Evolutionary conservation across 1,139 yeast species (phyloP), one percentile per base, ranked within the genome.

Genomic region (Candida pseudoviswanathii): DNA sequence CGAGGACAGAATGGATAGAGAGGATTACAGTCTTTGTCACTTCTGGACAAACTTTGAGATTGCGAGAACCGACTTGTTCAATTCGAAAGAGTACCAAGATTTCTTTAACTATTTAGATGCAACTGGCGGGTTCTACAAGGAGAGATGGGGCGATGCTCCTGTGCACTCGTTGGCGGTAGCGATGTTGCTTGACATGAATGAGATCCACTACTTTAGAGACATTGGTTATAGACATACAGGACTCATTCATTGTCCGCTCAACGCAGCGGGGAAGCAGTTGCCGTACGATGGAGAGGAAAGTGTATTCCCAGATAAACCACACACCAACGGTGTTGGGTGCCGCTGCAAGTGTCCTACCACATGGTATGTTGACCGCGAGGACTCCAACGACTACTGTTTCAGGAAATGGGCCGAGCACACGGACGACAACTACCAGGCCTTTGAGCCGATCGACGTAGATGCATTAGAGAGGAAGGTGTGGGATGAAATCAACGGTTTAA

Each of bases 121-220:
- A 9, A 75, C 84, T 9, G 90, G 92, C 7, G 97, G 97, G 0
- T 91, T 91, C 62, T 89, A 84, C 76, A 78, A 78, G 47, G 97
- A 91, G 64, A 71, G 97, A 61, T 91, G 97, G 97, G 97, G 97
- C 1, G 97, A 91, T 73, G 97, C 97, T 0, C 96, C 97, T 0
- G 83, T 91, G 2, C 97, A 90, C 65, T 86, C 96, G 1, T 70
- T 91, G 24, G 97, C 94, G 0, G 79, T 87, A 5, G 95, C 90
- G 0, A 75, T 91, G 78, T 73, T 86, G 60, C 69, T 90, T 43
- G 77, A 85, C 48, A 64, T 84, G 2, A 71, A 80, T 4, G 89
- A 90, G 51, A 73, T 91, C 9, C 97, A 91, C 67, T 91, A 91
- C 66, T 91, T 91, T 69, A 71, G 97, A 56, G 97, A 91, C 61